Evolutionary conservation across 1,139 yeast species (phyloP).

Genomic region (Pichia sp.): DNA sequence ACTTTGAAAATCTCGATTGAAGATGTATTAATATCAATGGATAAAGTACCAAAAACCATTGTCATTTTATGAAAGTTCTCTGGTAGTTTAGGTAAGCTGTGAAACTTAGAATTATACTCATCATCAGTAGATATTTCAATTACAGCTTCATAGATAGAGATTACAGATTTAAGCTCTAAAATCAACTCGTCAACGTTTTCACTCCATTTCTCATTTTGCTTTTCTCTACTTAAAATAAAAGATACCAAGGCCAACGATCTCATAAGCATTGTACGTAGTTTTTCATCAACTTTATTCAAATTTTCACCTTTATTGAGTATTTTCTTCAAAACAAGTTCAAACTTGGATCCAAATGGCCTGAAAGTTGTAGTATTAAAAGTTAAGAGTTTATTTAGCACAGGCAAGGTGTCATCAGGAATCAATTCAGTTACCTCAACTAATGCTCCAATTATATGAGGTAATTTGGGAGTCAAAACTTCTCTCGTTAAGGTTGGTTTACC

Average conservation of each 20-base stretch:
- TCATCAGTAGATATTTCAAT: constrained; percentile 50
- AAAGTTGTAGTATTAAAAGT: constrained; percentile 68
- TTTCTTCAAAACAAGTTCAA: constrained; percentile 39
- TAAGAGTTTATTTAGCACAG: constrained; percentile 44
- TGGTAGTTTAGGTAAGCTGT: constrained; percentile 20
- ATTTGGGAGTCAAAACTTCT: constrained; percentile 74
- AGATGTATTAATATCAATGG: constrained; percentile 47
- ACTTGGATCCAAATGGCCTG: constrained; percentile 66
- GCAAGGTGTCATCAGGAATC: constrained; percentile 38
- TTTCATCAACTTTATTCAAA: constrained; percentile 21
- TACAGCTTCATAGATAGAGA: constrained; percentile 49
- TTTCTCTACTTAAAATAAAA: constrained; percentile 43
- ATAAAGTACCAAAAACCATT: constrained; percentile 39
- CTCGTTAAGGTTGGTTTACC: constrained; percentile 82
- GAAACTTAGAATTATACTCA: constrained; percentile 30
- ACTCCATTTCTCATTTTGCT: constrained; percentile 33
- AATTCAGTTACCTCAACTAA: constrained; percentile 40
- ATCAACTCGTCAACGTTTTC: constrained; percentile 31
- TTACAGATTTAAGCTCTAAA: constrained; percentile 44
- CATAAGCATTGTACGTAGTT: constrained; percentile 38
- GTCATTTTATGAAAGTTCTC: constrained; percentile 13
- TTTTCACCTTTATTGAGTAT: constrained; percentile 27
- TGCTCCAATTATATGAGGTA: constrained; percentile 53
- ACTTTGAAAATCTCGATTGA: constrained; percentile 45
- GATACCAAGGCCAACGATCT: constrained; percentile 56